Percentiles rank a stretch among this genome's conserved stretches.
Evolutionary conservation across 257 asterid species (phyloP).

Genomic region (Solanum rostratum): DNA sequence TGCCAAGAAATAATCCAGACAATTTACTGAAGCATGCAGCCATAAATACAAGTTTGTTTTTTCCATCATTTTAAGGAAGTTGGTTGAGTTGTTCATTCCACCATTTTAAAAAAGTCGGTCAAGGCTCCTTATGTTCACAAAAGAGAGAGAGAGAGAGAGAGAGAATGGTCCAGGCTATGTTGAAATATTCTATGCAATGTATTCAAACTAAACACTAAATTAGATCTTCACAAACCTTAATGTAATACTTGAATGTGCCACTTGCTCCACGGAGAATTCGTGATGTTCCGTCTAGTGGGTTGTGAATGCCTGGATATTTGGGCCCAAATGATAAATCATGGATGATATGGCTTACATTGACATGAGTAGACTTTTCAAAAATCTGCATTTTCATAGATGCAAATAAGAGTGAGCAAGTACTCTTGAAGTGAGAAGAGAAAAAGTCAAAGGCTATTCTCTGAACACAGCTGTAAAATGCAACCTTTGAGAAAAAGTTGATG

Average conservation of each 20-base stretch:
- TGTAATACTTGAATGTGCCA: constrained; percentile 96
- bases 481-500: neutral
- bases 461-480: neutral
- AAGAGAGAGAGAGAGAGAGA: neutral
- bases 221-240: constrained; percentile 49
- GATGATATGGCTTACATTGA: constrained; percentile 89
- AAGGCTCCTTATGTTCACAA: neutral
- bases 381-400: constrained; percentile 35
- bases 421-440: neutral
- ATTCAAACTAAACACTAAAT: neutral
- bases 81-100: neutral
- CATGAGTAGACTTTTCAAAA: constrained; percentile 72
- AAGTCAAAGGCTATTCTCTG: neutral
- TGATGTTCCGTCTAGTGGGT: constrained; percentile 85
- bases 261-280: constrained; percentile 75
- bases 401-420: neutral
- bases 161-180: neutral
- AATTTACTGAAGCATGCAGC: neutral
- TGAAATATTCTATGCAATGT: neutral
- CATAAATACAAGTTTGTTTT: neutral
- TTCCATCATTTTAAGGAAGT: neutral
- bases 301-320: constrained; percentile 91
- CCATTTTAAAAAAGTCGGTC: neutral
- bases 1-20: neutral
- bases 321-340: constrained; percentile 96